Evolutionary conservation across 1,284 basidiomycete genomes (phyloP), one percentile per base, ranked within the genome.

Genomic region (Tylopilus orsonianus): DNA sequence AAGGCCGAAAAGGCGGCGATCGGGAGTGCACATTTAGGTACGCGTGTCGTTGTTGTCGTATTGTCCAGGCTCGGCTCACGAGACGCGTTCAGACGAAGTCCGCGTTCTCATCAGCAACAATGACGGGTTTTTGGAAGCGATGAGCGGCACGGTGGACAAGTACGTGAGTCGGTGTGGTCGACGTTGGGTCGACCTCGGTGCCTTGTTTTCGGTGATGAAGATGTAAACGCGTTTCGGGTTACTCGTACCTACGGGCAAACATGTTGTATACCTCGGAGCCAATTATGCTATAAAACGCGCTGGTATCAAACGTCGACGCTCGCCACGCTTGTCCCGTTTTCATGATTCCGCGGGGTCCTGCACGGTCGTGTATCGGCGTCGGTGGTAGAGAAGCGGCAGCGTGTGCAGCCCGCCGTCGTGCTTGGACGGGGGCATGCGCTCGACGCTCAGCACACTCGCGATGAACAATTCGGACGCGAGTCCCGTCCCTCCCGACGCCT

Each of bases 111-210:
- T 75, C 4, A 1, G 0, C 0, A 70, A 71, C 26, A 88, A 93
- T 56, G 47, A 59, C 1, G 58, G 52, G 0, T 72, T 85, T 20
- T 71, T 96, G 18, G 51, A 66, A 1, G 61, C 63, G 4, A 78
- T 95, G 68, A 66, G 70, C 0, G 65, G 57, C 0, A 81, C 83
- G 14, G 85, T 90, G 0, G 78, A 88, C 52, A 86, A 83, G 63
- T 91, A 96, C 62, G 76, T 96, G 24, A 76, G 89, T 51, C 81
- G 85, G 65, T 93, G 87, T 65, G 93, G 90, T 26, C 75, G 93
- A 54, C 78, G 91, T 54, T 97, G 87, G 83, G 90, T 97, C 22
- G 84, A 91, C 57, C 77, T 97, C 4, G 50, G 69, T 70, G 75
- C 44, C 60, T 72, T 41, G 67, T 97, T 56, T 95, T 94, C 70